Conservation (phyloP, 2,329 filamentous ascomycete genomes). For the Exophiala oligosperma region DNA sequence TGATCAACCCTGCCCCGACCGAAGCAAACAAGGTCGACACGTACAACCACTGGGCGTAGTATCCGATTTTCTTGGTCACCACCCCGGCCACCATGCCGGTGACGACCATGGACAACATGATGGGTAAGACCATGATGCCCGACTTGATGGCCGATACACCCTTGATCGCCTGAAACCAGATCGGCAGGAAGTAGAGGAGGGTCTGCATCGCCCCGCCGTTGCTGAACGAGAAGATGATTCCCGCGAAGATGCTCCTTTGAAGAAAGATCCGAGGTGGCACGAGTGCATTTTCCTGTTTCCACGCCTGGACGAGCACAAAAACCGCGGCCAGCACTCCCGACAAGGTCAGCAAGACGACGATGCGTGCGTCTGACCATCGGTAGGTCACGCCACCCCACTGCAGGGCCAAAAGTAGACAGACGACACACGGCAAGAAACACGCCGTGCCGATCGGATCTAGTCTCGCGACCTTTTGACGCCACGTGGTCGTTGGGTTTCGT, state of each 20-base stretch:
- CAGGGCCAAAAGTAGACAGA: constrained; percentile 61
- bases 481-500: constrained; percentile 5
- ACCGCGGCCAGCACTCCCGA: constrained; percentile 4
- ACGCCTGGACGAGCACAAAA: constrained; percentile 16
- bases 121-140: constrained; percentile 18
- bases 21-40: constrained; percentile 26
- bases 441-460: constrained; percentile 60
- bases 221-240: neutral
- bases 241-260: constrained; percentile 18
- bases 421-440: constrained; percentile 60
- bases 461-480: constrained; percentile 15
- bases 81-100: constrained; percentile 13
- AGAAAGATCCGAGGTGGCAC: constrained; percentile 22
- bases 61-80: constrained; percentile 29
- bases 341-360: constrained; percentile 23
- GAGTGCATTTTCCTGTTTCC: constrained; percentile 27
- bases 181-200: constrained; percentile 2
- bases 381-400: constrained; percentile 51
- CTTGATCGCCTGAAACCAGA: constrained; percentile 31
- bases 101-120: constrained; percentile 15
- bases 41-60: constrained; percentile 37
- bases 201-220: neutral
- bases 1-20: constrained; percentile 31
- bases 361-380: constrained; percentile 14
- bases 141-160: constrained; percentile 31